These are phyloP conservation scores for Mortierella hygrophila DNA, from an alignment of 192 early-diverging fungal species.

Conservation along the genomic window DNA sequence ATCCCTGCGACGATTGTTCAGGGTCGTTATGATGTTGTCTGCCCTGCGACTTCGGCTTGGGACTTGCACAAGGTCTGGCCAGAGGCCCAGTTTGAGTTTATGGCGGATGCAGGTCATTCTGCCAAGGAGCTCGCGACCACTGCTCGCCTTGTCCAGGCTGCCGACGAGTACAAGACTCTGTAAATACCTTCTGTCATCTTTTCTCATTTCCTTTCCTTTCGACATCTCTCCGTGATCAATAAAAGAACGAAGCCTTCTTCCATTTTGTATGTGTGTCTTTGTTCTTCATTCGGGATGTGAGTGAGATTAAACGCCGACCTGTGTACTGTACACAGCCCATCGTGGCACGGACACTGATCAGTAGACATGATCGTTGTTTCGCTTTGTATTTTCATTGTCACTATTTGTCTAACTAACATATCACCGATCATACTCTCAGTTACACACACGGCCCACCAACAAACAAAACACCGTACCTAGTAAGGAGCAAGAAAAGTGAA, in stretches of 20 bases:
- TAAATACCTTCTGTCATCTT: neutral
- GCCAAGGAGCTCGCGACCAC: conserved; percentile 70
- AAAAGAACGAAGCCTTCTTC: neutral
- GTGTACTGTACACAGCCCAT: no score
- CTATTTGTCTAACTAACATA: no score
- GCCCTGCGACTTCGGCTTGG: conserved; percentile 53
- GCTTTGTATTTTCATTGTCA: no score
- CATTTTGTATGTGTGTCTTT: neutral
- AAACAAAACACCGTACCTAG: no score
- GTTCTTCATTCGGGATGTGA: no score
- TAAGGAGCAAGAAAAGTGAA: no score
- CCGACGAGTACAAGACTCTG: conserved; percentile 71
- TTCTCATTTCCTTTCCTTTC: no score
- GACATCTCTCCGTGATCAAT: neutral
- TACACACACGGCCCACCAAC: no score
- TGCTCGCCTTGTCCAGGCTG: conserved; percentile 65
- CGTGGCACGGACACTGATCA: no score
- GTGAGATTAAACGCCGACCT: no score
- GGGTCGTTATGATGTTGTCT: conserved; percentile 46
- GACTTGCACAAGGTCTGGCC: conserved; percentile 68
- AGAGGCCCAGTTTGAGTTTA: conserved; percentile 75
- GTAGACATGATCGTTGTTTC: no score
- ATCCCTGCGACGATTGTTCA: conserved; percentile 77
- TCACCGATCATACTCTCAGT: no score
- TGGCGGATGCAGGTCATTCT: conserved; percentile 72